phyloP scores from a whole-genome alignment of 768 basidiomycete genomes.

The Tephrocybe sp. region DNA sequence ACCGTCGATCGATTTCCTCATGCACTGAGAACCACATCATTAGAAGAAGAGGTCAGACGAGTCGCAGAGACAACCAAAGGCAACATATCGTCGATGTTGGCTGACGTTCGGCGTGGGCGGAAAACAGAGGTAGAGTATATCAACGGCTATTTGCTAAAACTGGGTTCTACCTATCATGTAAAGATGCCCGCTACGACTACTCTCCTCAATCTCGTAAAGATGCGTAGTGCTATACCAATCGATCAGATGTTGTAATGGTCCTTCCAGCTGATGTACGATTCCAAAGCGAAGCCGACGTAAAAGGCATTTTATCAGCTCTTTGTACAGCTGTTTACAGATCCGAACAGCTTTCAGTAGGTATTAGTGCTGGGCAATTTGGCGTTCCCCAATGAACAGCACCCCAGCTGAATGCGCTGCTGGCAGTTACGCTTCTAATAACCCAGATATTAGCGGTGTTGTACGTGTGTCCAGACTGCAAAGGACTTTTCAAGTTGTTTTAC shows the following conservation, averaged over 20 bases:
- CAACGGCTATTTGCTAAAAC: constrained; percentile 73
- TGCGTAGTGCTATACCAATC: constrained; percentile 54
- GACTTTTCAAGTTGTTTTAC: neutral
- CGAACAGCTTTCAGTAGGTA: no score
- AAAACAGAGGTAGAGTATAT: constrained; percentile 78
- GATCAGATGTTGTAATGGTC: constrained; percentile 37
- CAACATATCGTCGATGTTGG: constrained; percentile 82
- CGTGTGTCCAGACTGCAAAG: constrained; percentile 2
- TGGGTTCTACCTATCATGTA: constrained; percentile 58
- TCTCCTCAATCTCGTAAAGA: constrained; percentile 56
- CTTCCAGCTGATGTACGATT: no score
- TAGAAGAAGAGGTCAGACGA: constrained; percentile 56
- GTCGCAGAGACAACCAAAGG: constrained; percentile 55
- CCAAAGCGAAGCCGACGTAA: no score
- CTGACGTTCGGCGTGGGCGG: constrained; percentile 60
- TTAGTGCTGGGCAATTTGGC: neutral
- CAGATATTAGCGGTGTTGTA: constrained; percentile 33
- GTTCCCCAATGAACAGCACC: constrained; percentile 6
- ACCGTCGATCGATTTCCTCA: constrained; percentile 40
- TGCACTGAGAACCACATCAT: constrained; percentile 37
- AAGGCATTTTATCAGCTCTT: no score
- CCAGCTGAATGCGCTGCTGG: constrained; percentile 9
- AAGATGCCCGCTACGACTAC: constrained; percentile 53
- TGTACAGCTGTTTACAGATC: no score
- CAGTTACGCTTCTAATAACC: constrained; percentile 23